phyloP scores from a whole-genome alignment of 768 basidiomycete genomes.

The Boletales sp. region DNA sequence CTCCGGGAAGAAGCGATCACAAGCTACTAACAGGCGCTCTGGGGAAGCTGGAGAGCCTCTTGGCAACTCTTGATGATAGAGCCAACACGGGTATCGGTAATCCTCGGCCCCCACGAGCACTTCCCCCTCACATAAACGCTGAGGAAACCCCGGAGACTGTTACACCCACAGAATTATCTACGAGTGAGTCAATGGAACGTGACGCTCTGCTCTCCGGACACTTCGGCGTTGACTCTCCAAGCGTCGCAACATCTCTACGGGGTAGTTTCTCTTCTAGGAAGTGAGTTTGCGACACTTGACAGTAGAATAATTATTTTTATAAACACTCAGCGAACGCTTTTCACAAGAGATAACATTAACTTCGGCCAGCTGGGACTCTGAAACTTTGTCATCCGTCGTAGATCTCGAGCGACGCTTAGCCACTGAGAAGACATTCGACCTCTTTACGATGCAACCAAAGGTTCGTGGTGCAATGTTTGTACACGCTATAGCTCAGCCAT shows the following conservation, averaged over 20 bases:
- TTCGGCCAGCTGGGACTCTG: slow-evolving; percentile 47
- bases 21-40: slow-evolving; percentile 74
- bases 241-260: slow-evolving; percentile 48
- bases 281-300: slow-evolving; percentile 36
- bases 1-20: slow-evolving; percentile 85
- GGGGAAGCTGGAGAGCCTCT: slow-evolving; percentile 73
- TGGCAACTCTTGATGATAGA: slow-evolving; percentile 63
- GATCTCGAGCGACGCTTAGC: slow-evolving; percentile 81
- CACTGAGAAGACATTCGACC: slow-evolving; percentile 78
- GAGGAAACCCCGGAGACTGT: not conserved
- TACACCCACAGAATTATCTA: not conserved
- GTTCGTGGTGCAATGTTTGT: slow-evolving; percentile 36
- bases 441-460: slow-evolving; percentile 95
- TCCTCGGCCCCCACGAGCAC: not conserved
- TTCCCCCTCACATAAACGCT: not conserved
- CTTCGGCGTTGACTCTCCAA: slow-evolving; percentile 32
- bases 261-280: slow-evolving; percentile 53
- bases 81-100: slow-evolving; percentile 34
- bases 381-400: slow-evolving; percentile 50
- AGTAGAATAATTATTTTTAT: slow-evolving; percentile 6
- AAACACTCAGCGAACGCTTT: slow-evolving; percentile 46
- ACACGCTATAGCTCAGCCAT: slow-evolving; percentile 3
- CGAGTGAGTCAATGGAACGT: slow-evolving; percentile 1
- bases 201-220: slow-evolving; percentile 18
- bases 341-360: slow-evolving; percentile 60